phyloP scores from a whole-genome alignment of 2,329 filamentous ascomycete species.

The Phialocephala subalpina region DNA sequence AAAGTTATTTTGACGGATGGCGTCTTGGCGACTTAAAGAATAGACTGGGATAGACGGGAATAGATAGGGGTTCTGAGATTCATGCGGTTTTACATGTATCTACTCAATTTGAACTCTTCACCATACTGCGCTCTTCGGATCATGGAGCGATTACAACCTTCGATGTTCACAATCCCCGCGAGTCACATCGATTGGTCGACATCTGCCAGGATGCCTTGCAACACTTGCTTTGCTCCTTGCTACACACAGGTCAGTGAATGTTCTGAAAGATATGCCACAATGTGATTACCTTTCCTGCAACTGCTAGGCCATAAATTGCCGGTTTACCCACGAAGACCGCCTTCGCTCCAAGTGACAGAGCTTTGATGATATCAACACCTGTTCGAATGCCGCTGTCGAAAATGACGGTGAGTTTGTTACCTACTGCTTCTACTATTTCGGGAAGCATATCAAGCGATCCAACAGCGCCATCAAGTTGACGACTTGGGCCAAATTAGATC shows the following conservation, averaged over 20 bases:
- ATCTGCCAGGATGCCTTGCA: constrained; percentile 59
- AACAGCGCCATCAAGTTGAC: constrained; percentile 64
- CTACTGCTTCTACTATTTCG: constrained; percentile 67
- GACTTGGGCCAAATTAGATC: constrained; percentile 42
- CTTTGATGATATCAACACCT: constrained; percentile 66
- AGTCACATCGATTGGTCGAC: constrained; percentile 63
- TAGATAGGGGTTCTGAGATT: too few relatives aligned
- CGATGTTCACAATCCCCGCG: constrained; percentile 52
- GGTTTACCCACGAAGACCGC: constrained; percentile 65
- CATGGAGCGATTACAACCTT: constrained; percentile 37
- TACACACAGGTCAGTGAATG: constrained; percentile 17
- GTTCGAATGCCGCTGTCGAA: constrained; percentile 66
- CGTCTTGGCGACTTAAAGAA: too few relatives aligned
- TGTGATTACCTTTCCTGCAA: constrained; percentile 54
- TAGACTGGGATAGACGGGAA: too few relatives aligned
- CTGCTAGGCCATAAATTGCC: constrained; percentile 63
- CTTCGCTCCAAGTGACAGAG: constrained; percentile 61
- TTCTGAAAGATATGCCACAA: not conserved
- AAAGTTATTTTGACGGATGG: not conserved
- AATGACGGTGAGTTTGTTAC: constrained; percentile 64
- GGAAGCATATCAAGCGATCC: constrained; percentile 64
- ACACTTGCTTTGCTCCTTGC: constrained; percentile 59
- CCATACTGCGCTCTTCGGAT: constrained; percentile 37
- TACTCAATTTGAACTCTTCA: constrained; percentile 36
- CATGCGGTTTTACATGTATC: not conserved